A percentile compares a stretch with the other conserved stretches of the same genome.
Conservation (phyloP, 768 basidiomycete genomes). For the Termitomyces sp. region DNA sequence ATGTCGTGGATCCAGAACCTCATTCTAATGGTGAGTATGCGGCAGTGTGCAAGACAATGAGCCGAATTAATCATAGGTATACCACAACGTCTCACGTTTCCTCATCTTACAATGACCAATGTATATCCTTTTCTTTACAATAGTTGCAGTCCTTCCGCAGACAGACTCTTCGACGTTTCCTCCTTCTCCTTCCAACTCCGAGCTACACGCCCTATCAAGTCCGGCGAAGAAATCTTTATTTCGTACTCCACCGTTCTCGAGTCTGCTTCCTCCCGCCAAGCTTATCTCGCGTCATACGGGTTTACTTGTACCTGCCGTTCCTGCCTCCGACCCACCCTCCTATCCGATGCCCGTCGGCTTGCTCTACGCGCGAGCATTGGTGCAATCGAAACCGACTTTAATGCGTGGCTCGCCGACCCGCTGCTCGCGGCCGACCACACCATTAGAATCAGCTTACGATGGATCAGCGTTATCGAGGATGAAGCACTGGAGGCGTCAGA, state of each 20-base stretch:
- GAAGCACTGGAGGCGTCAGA: constrained; percentile 17
- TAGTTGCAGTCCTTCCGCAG: constrained; percentile 29
- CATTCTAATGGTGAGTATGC: constrained; percentile 15
- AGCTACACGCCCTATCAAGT: constrained; percentile 24
- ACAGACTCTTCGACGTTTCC: constrained; percentile 20
- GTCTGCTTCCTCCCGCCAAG: constrained; percentile 19
- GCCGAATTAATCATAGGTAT: constrained; percentile 37
- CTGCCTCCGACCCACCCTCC: constrained; percentile 19
- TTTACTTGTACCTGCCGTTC: constrained; percentile 23
- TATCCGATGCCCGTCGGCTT: constrained; percentile 20
- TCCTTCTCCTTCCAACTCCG: constrained; percentile 28
- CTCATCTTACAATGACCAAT: neutral
- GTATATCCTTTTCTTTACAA: neutral
- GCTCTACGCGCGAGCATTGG: constrained; percentile 12
- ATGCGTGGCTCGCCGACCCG: constrained; percentile 14
- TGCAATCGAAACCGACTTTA: constrained; percentile 8
- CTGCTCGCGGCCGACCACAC: constrained; percentile 14
- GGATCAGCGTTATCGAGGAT: constrained; percentile 14
- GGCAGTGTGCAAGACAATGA: constrained; percentile 24
- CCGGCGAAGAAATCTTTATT: constrained; percentile 27
- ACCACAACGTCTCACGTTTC: neutral
- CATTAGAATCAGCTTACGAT: constrained; percentile 16
- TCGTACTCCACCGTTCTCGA: constrained; percentile 21
- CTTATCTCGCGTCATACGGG: constrained; percentile 24
- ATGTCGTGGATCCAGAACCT: constrained; percentile 17